Evolutionary conservation across 257 asterid species (phyloP).

Genomic region (Solanum okadae): DNA sequence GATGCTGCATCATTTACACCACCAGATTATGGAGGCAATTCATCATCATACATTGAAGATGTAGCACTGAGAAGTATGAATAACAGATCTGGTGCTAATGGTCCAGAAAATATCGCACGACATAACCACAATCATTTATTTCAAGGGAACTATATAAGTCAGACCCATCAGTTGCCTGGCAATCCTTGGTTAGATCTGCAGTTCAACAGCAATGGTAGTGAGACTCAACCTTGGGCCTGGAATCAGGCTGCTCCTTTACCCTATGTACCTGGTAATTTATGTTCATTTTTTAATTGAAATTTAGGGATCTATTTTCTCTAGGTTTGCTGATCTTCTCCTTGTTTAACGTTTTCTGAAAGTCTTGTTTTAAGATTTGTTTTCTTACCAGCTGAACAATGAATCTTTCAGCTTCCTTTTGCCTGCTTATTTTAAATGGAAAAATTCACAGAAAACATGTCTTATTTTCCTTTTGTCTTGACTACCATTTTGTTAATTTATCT

Average conservation of each 20-base stretch:
- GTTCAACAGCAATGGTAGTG: constrained; percentile 20
- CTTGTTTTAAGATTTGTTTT: background rate
- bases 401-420: background rate
- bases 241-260: constrained; percentile 40
- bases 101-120: constrained; percentile 33
- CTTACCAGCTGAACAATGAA: background rate
- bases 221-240: background rate
- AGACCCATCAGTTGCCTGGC: constrained; percentile 50
- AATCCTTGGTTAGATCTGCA: constrained; percentile 66
- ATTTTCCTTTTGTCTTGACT: background rate
- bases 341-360: background rate
- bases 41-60: constrained; percentile 16
- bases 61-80: constrained; percentile 32
- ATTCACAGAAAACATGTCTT: background rate
- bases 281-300: background rate
- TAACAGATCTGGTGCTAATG: constrained; percentile 31
- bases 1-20: constrained; percentile 24
- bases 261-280: constrained; percentile 42
- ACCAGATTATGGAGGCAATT: constrained; percentile 25
- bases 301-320: background rate
- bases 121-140: constrained; percentile 31
- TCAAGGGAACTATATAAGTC: constrained; percentile 54
- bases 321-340: background rate
- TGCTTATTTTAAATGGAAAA: background rate
- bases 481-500: background rate